A percentile compares a stretch with the other conserved stretches of the same genome.
phyloP scores from a whole-genome alignment of 306 rosid genomes.

The Trichosanthes cucumerina region DNA sequence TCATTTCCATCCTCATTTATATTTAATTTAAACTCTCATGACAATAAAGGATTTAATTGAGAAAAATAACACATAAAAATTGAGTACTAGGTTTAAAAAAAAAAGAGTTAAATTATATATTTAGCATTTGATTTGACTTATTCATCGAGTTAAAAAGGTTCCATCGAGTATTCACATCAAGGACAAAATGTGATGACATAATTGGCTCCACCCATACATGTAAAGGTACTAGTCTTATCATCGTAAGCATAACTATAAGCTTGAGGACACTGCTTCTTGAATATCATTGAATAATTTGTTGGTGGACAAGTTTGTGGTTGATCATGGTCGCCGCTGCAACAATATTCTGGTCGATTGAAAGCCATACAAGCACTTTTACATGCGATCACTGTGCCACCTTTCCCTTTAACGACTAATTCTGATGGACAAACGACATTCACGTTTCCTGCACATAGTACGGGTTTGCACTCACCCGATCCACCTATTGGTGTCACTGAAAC shows the following conservation, averaged over 20 bases:
- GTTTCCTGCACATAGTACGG: conserved; percentile 19
- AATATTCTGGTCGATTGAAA: conserved; percentile 28
- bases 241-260: conserved; percentile 67
- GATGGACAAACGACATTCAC: conserved; percentile 29
- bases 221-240: conserved; percentile 31
- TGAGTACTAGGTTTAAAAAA: too few species aligned
- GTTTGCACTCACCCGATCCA: conserved; percentile 22
- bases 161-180: background rate
- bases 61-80: too few species aligned
- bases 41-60: too few species aligned
- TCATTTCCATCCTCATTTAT: too few species aligned
- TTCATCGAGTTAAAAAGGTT: too few species aligned
- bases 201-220: conserved; percentile 31
- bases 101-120: too few species aligned
- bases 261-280: conserved; percentile 41
- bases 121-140: too few species aligned
- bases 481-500: conserved; percentile 32
- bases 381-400: conserved; percentile 28
- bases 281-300: conserved; percentile 26
- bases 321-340: conserved; percentile 29
- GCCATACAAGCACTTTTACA: conserved; percentile 69
- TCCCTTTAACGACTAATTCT: conserved; percentile 17
- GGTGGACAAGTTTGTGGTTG: conserved; percentile 28
- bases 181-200: conserved; percentile 56
- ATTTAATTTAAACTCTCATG: too few species aligned